Conservation (phyloP, 140 eudicot species). For the Oenanthe javanica region DNA sequence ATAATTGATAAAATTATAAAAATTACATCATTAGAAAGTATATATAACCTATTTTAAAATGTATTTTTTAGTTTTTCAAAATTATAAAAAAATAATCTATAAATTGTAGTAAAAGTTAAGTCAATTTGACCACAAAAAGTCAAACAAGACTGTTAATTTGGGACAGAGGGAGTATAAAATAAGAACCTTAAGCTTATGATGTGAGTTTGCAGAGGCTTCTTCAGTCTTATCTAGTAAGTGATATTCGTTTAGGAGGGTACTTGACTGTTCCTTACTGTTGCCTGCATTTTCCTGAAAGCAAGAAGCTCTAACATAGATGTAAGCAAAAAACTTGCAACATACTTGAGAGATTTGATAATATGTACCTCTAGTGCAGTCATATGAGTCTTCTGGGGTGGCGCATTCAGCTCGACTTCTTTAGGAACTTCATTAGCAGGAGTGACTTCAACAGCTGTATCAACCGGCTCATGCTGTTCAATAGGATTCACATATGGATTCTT, state of each 20-base stretch:
- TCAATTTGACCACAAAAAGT: too few species aligned
- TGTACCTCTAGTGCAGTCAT: slow-evolving; percentile 34
- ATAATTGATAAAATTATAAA: too few species aligned
- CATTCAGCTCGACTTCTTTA: slow-evolving; percentile 26
- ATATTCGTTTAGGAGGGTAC: slow-evolving; percentile 70
- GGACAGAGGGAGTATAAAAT: not conserved
- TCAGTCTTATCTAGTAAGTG: slow-evolving; percentile 34
- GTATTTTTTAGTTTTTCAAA: too few species aligned
- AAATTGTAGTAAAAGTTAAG: too few species aligned
- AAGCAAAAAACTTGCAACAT: slow-evolving; percentile 9
- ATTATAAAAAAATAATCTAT: too few species aligned
- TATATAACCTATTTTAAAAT: too few species aligned
- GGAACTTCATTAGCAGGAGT: slow-evolving; percentile 27
- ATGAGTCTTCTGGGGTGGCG: slow-evolving; percentile 21
- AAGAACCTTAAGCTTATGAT: slow-evolving; percentile 40
- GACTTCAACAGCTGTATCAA: slow-evolving; percentile 19
- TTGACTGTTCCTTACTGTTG: slow-evolving; percentile 28
- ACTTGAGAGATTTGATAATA: slow-evolving; percentile 4
- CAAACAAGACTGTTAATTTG: too few species aligned
- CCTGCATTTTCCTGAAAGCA: slow-evolving; percentile 34
- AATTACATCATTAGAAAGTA: too few species aligned
- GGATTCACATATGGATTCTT: slow-evolving; percentile 27
- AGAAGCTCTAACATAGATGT: slow-evolving; percentile 18
- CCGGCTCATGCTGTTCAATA: slow-evolving; percentile 31
- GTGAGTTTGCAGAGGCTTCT: slow-evolving; percentile 31